Evolutionary conservation across 1,284 basidiomycete species (phyloP), one percentile per base, ranked within the genome.

Genomic region (Earliella scabrosa): DNA sequence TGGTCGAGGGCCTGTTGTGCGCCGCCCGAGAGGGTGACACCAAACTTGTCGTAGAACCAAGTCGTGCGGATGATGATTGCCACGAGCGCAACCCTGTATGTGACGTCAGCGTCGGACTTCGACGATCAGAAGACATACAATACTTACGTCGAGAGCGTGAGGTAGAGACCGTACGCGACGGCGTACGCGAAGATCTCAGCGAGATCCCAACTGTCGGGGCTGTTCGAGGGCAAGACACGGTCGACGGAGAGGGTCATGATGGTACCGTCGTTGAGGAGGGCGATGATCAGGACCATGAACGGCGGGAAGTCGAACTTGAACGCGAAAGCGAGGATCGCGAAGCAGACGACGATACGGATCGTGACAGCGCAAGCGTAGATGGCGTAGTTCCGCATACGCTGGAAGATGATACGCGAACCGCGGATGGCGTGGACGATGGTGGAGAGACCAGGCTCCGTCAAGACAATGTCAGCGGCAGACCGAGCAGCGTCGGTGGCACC

Each of bases 211-310:
- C 90, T 90, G 76, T 98, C 95, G 4, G 93, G 93, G 31, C 90
- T 90, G 75, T 82, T 90, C 48, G 93, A 95, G 45, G 96, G 96
- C 69, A 98, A 77, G 61, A 98, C 96, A 76, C 96, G 94, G 76
- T 98, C 96, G 59, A 98, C 91, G 27, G 95, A 97, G 63, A 98
- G 84, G 11, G 96, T 98, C 95, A 98, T 98, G 84, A 98, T 97
- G 66, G 96, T 97, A 76, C 96, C 96, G 73, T 98, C 96, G 77
- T 98, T 98, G 66, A 98, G 81, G 50, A 98, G 83, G 59, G 96
- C 95, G 66, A 98, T 97, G 76, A 98, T 93, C 75, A 98, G 90
- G 63, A 98, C 88, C 96, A 98, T 98, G 88, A 98, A 98, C 16
- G 96, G 95, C 68, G 96, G 96, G 93, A 98, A 98, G 77, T 97